Conservation (phyloP, 495 filamentous ascomycete genomes). For the Podospora sp. region DNA sequence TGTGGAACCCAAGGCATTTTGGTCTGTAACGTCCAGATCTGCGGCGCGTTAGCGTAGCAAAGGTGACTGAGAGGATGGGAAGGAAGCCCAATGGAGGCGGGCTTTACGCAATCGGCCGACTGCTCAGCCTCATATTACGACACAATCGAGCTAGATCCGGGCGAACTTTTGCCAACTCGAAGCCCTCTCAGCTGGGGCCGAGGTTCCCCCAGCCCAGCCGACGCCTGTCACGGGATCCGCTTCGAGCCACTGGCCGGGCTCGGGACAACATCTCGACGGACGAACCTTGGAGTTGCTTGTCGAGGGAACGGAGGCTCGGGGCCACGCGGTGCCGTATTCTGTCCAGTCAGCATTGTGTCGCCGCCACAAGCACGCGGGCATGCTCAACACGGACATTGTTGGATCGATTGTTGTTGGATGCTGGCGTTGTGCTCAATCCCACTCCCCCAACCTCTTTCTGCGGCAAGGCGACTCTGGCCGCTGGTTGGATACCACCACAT, state of each 20-base stretch:
- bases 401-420: neutral
- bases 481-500: conserved; percentile 29
- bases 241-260: neutral
- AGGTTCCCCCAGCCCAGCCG: neutral
- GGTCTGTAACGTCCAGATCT: neutral
- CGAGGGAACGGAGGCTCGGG: neutral
- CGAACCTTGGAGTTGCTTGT: neutral
- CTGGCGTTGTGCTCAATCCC: conserved; percentile 10
- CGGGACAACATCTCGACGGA: neutral
- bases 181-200: neutral
- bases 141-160: neutral
- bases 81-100: neutral
- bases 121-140: conserved; percentile 18
- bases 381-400: neutral
- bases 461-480: conserved; percentile 9
- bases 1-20: neutral
- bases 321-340: conserved; percentile 21
- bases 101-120: conserved; percentile 18
- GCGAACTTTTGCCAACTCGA: conserved; percentile 1
- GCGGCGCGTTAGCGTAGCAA: neutral
- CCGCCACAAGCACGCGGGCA: neutral
- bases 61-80: neutral
- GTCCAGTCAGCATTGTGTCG: conserved; percentile 24
- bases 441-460: neutral
- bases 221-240: neutral